Percentiles rank a stretch among this genome's conserved stretches.
Conservation (phyloP, 2,329 filamentous ascomycete species). For the Trichoderma harzianum region DNA sequence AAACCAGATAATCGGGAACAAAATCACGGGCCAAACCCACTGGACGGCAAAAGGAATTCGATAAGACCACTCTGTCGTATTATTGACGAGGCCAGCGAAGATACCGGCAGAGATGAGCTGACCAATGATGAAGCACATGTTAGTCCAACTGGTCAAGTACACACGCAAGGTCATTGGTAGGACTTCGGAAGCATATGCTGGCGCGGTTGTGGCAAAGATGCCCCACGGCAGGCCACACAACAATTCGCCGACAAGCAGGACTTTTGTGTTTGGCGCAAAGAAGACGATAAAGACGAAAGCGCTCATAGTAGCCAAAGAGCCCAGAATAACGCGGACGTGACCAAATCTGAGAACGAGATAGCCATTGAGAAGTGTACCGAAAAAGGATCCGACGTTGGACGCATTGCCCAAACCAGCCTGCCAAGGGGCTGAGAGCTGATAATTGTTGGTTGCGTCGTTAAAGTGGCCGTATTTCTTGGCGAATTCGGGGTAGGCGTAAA, state of each 20-base stretch:
- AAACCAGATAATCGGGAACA: conserved; percentile 39
- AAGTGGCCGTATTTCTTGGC: conserved; percentile 14
- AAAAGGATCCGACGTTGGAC: conserved; percentile 43
- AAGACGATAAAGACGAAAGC: conserved; percentile 47
- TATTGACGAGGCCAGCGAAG: conserved; percentile 27
- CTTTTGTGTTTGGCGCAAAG: conserved; percentile 38
- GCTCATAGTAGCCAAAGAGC: conserved; percentile 27
- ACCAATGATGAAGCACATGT: conserved; percentile 47
- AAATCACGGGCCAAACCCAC: conserved; percentile 45
- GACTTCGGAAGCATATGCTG: conserved; percentile 47
- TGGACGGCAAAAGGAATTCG: conserved; percentile 47
- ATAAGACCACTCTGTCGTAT: conserved; percentile 42
- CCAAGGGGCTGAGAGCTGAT: conserved; percentile 47
- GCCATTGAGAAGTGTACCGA: conserved; percentile 46
- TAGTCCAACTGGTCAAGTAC: conserved; percentile 45
- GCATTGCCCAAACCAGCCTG: conserved; percentile 47
- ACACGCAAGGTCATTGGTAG: conserved; percentile 38
- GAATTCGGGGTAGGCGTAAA: conserved; percentile 34
- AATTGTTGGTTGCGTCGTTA: conserved; percentile 19
- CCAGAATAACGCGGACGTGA: conserved; percentile 30
- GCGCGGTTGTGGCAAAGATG: conserved; percentile 42
- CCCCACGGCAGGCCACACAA: conserved; percentile 47
- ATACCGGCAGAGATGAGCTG: conserved; percentile 41
- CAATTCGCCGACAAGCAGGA: conserved; percentile 42
- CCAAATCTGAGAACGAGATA: conserved; percentile 44